Percentiles rank a stretch among this genome's conserved stretches.
These are phyloP conservation scores for Colletotrichum sidae DNA, from an alignment of 2,329 filamentous ascomycete species.

Conservation along the genomic window DNA sequence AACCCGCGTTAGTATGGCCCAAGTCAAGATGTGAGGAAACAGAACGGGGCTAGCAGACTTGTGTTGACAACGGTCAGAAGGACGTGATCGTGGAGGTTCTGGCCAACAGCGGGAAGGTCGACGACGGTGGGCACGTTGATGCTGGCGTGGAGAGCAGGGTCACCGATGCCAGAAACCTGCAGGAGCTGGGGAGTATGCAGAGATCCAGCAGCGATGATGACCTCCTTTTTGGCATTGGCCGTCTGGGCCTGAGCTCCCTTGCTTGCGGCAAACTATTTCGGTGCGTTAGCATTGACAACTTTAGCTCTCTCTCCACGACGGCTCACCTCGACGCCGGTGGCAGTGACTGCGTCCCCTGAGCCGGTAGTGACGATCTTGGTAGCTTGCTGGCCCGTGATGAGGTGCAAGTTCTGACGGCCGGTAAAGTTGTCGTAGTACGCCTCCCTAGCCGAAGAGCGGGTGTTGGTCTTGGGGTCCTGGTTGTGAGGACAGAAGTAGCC, in stretches of 20 bases:
- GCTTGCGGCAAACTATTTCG: constrained; percentile 19
- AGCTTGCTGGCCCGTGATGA: constrained; percentile 44
- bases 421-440: constrained; percentile 43
- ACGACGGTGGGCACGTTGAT: constrained; percentile 34
- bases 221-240: constrained; percentile 47
- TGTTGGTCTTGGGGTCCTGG: constrained; percentile 41
- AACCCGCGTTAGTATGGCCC: neutral
- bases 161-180: constrained; percentile 62
- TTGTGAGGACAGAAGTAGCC: constrained; percentile 41
- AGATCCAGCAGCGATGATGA: constrained; percentile 55
- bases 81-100: constrained; percentile 38
- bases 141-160: constrained; percentile 25
- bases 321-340: constrained; percentile 39
- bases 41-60: neutral
- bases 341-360: constrained; percentile 26
- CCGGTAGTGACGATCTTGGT: constrained; percentile 40
- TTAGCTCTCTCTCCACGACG: neutral
- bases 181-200: constrained; percentile 58
- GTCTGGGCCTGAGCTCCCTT: constrained; percentile 10
- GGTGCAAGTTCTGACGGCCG: constrained; percentile 43
- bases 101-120: constrained; percentile 35
- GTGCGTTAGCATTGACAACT: neutral
- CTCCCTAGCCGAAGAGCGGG: constrained; percentile 44
- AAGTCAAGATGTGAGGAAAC: neutral
- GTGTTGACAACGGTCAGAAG: constrained; percentile 28